Conservation (phyloP, 2,329 filamentous ascomycete genomes). For the Aspergillus uvarum region DNA sequence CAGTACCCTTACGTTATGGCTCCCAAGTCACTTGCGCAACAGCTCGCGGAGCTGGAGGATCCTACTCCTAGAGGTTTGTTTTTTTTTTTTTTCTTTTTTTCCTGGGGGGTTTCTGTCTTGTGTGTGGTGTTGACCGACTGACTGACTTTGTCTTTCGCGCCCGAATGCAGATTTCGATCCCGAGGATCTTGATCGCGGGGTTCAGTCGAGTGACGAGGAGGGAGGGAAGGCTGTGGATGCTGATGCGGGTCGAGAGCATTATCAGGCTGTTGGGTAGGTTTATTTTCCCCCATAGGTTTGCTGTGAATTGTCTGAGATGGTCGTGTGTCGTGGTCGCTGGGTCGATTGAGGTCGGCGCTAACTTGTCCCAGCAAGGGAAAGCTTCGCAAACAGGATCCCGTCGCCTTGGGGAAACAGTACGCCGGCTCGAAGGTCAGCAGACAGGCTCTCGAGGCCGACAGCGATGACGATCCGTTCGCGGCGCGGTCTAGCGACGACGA, state of each 20-base stretch:
- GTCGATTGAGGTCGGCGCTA: neutral
- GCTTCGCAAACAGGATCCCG: slow-evolving; percentile 69
- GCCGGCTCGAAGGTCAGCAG: slow-evolving; percentile 73
- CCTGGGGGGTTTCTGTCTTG: neutral
- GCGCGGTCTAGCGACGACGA: slow-evolving; percentile 39
- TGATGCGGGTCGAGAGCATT: slow-evolving; percentile 76
- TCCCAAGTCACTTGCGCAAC: slow-evolving; percentile 59
- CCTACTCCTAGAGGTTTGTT: slow-evolving; percentile 60
- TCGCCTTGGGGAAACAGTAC: slow-evolving; percentile 75
- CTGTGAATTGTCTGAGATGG: neutral
- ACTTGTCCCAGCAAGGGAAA: slow-evolving; percentile 67
- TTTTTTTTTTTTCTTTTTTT: neutral
- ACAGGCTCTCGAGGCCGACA: slow-evolving; percentile 60
- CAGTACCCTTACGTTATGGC: slow-evolving; percentile 20
- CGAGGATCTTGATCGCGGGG: slow-evolving; percentile 63
- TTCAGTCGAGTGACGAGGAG: slow-evolving; percentile 56
- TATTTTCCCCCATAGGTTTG: neutral
- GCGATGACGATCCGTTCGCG: slow-evolving; percentile 49
- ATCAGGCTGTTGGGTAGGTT: slow-evolving; percentile 69
- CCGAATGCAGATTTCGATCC: slow-evolving; percentile 70
- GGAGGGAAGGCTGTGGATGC: slow-evolving; percentile 48
- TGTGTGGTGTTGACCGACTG: too few relatives aligned
- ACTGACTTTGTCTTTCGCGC: neutral
- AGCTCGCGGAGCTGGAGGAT: slow-evolving; percentile 64
- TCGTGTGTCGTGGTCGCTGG: neutral